These are phyloP conservation scores for Agrocybe pediades DNA, from an alignment of 768 basidiomycete genomes.

Conservation along the genomic window DNA sequence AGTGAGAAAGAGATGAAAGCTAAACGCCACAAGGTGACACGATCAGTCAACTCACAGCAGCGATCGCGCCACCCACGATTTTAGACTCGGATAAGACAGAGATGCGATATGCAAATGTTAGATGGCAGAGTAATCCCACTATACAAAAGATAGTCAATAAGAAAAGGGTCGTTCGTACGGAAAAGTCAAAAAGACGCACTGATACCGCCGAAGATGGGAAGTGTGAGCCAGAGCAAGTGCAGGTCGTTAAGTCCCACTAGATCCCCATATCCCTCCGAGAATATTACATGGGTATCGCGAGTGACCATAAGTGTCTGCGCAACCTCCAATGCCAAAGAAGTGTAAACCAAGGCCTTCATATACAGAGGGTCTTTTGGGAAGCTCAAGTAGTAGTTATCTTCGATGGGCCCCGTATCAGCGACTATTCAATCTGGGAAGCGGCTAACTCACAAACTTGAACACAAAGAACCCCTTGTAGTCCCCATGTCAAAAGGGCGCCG, in stretches of 20 bases:
- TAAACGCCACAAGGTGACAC: conserved; percentile 10
- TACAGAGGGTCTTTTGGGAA: conserved; percentile 29
- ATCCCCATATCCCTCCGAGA: conserved; percentile 27
- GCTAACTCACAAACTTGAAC: conserved; percentile 33
- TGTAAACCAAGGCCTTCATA: conserved; percentile 28
- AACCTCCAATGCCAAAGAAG: conserved; percentile 25
- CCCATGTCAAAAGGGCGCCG: conserved; percentile 28
- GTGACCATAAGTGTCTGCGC: conserved; percentile 29
- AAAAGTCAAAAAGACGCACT: conserved; percentile 17
- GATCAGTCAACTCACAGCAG: conserved; percentile 21
- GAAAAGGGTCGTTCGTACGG: conserved; percentile 2
- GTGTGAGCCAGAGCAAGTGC: conserved; percentile 29
- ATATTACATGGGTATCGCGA: conserved; percentile 27
- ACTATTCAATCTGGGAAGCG: background rate
- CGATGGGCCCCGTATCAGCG: background rate
- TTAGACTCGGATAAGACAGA: conserved; percentile 24
- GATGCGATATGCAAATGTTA: conserved; percentile 32
- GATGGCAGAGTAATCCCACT: conserved; percentile 29
- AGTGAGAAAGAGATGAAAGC: conserved; percentile 9
- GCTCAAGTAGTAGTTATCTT: conserved; percentile 33
- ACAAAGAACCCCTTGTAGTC: conserved; percentile 29
- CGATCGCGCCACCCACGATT: conserved; percentile 19
- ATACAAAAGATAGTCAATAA: background rate
- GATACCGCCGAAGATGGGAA: conserved; percentile 28
- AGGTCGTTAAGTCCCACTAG: conserved; percentile 19